Evolutionary conservation across 176 grass and related monocot genomes (phyloP).

Genomic region (Melocanna baccifera): DNA sequence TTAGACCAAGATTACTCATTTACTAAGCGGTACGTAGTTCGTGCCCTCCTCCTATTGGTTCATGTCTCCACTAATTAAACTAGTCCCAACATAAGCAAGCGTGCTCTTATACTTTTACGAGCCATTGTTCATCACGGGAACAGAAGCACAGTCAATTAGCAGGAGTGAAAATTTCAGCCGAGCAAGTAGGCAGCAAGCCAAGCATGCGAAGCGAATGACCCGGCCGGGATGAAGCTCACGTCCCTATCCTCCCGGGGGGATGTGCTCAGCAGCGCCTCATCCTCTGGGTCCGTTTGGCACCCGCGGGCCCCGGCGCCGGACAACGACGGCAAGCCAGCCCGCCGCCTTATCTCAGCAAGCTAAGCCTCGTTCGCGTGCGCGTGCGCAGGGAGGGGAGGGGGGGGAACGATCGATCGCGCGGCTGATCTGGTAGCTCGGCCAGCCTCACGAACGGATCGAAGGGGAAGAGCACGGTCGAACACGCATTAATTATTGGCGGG

Average conservation of each 20-base stretch:
- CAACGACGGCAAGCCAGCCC: not conserved
- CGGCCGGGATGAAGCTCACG: not conserved
- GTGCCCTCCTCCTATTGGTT: no score
- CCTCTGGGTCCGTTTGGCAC: not conserved
- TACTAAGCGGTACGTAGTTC: no score
- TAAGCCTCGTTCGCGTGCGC: not conserved
- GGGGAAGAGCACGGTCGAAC: not conserved
- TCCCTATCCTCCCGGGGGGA: slow-evolving; percentile 12
- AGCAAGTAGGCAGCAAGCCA: slow-evolving; percentile 12
- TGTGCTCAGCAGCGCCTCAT: not conserved
- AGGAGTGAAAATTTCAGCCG: not conserved
- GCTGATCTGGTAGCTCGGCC: not conserved
- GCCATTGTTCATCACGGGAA: not conserved
- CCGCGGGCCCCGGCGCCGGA: not conserved
- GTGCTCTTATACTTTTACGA: not conserved
- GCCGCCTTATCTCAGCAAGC: not conserved
- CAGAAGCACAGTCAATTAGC: not conserved
- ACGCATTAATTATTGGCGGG: slow-evolving; percentile 45
- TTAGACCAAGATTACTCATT: no score
- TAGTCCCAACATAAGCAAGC: not conserved
- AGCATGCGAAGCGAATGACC: not conserved
- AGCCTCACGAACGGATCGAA: not conserved
- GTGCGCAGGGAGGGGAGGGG: not conserved
- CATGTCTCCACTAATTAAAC: not conserved
- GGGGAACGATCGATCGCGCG: not conserved